These are phyloP conservation scores for Esteya vermicola DNA, from an alignment of 2,329 filamentous ascomycete genomes.

Conservation along the genomic window DNA sequence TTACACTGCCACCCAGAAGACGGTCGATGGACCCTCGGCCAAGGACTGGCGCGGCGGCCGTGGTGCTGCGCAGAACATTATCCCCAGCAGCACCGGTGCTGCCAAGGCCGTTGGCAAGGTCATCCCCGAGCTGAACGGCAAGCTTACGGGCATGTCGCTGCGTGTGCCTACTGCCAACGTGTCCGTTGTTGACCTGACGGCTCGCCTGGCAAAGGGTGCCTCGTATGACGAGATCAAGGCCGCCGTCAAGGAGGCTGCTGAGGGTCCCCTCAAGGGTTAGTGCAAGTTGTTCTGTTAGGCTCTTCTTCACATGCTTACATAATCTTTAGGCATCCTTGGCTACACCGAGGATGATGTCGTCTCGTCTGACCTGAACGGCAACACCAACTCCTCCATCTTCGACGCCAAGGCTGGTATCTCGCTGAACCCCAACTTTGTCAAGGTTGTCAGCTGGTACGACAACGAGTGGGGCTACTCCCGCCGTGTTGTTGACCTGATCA, in stretches of 20 bases:
- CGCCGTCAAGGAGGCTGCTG: constrained; percentile 73
- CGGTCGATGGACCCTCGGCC: constrained; percentile 88
- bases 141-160: constrained; percentile 99
- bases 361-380: constrained; percentile 85
- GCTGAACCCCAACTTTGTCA: constrained; percentile 97
- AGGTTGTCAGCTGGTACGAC: constrained; percentile 97
- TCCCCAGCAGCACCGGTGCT: constrained; percentile 96
- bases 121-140: constrained; percentile 94
- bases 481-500: constrained; percentile 72
- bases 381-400: constrained; percentile 92
- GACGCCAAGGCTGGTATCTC: constrained; percentile 98
- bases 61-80: constrained; percentile 98
- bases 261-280: constrained; percentile 75
- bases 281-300: constrained; percentile 5
- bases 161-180: constrained; percentile 98
- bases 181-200: constrained; percentile 95
- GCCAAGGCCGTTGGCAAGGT: constrained; percentile 99
- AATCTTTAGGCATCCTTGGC: constrained; percentile 55
- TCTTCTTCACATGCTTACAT: neutral
- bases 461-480: constrained; percentile 99
- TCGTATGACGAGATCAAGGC: constrained; percentile 86
- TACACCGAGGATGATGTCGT: constrained; percentile 98
- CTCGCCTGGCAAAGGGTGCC: constrained; percentile 82
- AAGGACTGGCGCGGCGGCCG: constrained; percentile 99
- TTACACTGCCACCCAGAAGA: constrained; percentile 99